Percentiles rank a stretch among this genome's conserved stretches.
Evolutionary conservation across 1,284 basidiomycete species (phyloP).

Genomic region (Ceratobasidium sp.): DNA sequence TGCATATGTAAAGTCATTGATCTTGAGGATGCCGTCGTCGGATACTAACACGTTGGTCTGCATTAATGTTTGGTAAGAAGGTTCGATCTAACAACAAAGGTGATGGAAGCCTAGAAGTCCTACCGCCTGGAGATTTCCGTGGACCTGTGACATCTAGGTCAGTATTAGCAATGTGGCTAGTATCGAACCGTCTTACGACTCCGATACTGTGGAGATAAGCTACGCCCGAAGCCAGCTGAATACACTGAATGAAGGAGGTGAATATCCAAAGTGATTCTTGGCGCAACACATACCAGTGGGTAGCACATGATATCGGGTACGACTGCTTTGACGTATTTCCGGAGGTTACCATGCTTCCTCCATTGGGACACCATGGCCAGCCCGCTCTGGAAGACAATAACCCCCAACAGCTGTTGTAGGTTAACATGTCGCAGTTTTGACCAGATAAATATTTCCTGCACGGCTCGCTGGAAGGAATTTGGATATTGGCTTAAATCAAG

Average conservation of each 20-base stretch:
- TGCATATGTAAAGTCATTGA: no score
- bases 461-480: not conserved
- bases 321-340: not conserved
- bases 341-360: not conserved
- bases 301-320: not conserved
- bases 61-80: no score
- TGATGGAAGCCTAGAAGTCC: no score
- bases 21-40: no score
- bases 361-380: not conserved
- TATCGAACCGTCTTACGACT: not conserved
- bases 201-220: not conserved
- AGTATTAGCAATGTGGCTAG: not conserved
- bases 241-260: not conserved
- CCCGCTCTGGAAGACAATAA: not conserved
- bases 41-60: no score
- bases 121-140: not conserved
- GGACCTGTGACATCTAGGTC: not conserved
- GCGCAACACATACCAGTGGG: not conserved
- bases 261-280: not conserved
- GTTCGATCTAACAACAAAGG: no score
- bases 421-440: not conserved
- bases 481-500: not conserved
- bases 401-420: not conserved
- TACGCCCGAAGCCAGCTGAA: not conserved
- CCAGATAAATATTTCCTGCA: not conserved